A percentile compares a stretch with the other conserved stretches of the same genome.
Evolutionary conservation across 2,329 filamentous ascomycete genomes (phyloP).

Genomic region (Anisogramma anomala): DNA sequence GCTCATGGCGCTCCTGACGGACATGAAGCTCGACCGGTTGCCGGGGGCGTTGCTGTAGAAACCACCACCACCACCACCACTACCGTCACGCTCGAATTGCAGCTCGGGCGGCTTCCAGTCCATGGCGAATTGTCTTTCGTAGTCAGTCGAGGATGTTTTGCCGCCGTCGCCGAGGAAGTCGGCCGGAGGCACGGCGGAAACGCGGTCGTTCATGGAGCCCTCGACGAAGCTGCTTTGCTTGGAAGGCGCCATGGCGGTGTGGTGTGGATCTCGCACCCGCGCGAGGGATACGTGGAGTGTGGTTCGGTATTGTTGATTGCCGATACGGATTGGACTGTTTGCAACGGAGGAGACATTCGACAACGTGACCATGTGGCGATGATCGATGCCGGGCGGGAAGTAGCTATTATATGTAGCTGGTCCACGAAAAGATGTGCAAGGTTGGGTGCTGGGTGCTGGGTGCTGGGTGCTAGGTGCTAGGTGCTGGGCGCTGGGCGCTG

Average conservation of each 20-base stretch:
- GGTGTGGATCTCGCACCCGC: neutral
- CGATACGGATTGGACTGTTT: no score
- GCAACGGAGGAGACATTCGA: no score
- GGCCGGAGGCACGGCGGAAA: slow-evolving; percentile 58
- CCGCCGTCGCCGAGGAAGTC: slow-evolving; percentile 44
- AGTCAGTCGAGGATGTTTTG: slow-evolving; percentile 17
- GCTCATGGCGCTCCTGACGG: neutral
- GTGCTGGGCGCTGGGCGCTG: no score
- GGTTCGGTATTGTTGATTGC: no score
- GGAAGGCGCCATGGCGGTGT: slow-evolving; percentile 13
- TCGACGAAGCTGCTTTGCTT: slow-evolving; percentile 53
- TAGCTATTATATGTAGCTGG: no score
- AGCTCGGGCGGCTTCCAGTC: slow-evolving; percentile 13
- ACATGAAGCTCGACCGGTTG: slow-evolving; percentile 8
- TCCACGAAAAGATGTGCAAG: no score
- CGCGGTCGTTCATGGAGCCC: slow-evolving; percentile 76
- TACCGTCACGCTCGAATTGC: neutral
- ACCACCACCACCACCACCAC: neutral
- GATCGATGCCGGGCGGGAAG: no score
- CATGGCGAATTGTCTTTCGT: slow-evolving; percentile 18
- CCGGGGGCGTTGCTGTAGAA: neutral
- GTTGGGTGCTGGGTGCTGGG: no score
- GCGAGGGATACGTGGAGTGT: no score
- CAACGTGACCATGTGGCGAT: no score
- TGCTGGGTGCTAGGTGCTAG: no score